Evolutionary conservation across 2,329 filamentous ascomycete genomes (phyloP).

Genomic region (Aureobasidium pullulans): DNA sequence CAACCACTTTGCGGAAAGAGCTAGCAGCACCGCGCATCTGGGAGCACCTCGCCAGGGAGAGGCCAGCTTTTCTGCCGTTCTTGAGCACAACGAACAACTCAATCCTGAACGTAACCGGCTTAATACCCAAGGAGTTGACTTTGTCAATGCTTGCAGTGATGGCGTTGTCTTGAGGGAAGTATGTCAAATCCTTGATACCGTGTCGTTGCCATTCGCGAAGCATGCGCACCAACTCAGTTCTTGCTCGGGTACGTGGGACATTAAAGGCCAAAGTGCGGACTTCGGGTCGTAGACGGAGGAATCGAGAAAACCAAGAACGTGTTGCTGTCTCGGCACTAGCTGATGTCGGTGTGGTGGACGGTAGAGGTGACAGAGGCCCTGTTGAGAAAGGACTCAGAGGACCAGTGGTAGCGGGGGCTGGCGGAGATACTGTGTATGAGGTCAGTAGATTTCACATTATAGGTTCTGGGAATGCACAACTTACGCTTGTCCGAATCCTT

Average conservation of each 20-base stretch:
- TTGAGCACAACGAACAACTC: constrained; percentile 87
- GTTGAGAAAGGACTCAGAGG: constrained; percentile 5
- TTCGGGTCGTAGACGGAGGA: constrained; percentile 84
- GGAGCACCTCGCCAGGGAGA: constrained; percentile 77
- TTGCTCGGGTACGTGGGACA: constrained; percentile 62
- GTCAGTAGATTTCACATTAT: constrained; percentile 24
- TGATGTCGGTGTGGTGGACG: constrained; percentile 25
- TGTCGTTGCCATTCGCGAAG: constrained; percentile 68
- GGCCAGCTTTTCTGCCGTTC: constrained; percentile 65
- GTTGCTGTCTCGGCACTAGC: constrained; percentile 22
- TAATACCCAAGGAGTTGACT: constrained; percentile 73
- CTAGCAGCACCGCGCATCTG: constrained; percentile 88
- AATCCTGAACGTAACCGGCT: constrained; percentile 78
- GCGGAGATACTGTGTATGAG: constrained; percentile 12
- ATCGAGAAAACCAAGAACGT: constrained; percentile 80
- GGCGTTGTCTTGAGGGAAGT: constrained; percentile 71
- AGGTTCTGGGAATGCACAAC: constrained; percentile 29
- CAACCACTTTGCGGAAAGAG: constrained; percentile 77
- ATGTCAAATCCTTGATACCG: constrained; percentile 70
- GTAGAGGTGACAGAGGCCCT: constrained; percentile 20
- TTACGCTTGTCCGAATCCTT: constrained; percentile 25
- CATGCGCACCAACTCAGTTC: constrained; percentile 68
- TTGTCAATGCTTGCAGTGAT: constrained; percentile 71
- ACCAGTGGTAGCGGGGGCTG: neutral
- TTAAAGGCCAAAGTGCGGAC: constrained; percentile 67